Evolutionary conservation across 192 early-diverging fungal genomes (phyloP), one percentile per base, ranked within the genome.

Genomic region (Kickxella alabastrina): DNA sequence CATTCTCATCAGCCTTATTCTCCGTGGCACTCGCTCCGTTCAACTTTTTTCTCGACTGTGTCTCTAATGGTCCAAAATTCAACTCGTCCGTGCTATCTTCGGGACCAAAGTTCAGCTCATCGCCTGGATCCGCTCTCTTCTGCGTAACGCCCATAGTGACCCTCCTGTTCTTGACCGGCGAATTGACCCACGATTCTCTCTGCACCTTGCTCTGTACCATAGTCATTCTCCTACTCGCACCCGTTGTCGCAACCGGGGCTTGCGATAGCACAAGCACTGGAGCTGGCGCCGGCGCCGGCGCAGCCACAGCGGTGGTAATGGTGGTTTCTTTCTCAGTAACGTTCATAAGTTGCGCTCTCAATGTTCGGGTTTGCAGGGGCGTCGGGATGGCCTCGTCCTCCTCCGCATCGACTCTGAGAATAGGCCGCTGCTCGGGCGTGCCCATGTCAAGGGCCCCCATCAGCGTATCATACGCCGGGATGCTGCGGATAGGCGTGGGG

Each of bases 371-470:
- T 36, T 47, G 47, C 5, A 46, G 19, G 0, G 62, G 62, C 0
- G 54, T 57, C 3, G 43, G 62, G 0, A 49, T 53, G 1, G 43
- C 54, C 10, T 40, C 42, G 0, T 22, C 54, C 45, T 65, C 62
- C 23, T 65, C 62, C 13, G 42, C 59, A 18, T 34, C 23, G 6
- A 26, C 36, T 7, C 5, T 5, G 14, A 15, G 17, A 15, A 4
- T 23, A 23, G 50, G 25, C 9, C 6, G 23, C 17, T 24, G 14
- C 17, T 44, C 34, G 17, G 10, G 17, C 7, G 68, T 55, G n/a
- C n/a, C n/a, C 34, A 72, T 59, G 10, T 72, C 68, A 27, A 72
- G 39, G 0, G 68, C 68, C 0, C 68, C 68, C 25, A 72, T 46
- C 1, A 72, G 48, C 4, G 61, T 52, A 19, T 54, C 62, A 31